These are phyloP conservation scores for Macroventuria anomochaeta DNA, from an alignment of 2,329 filamentous ascomycete genomes.

Conservation along the genomic window DNA sequence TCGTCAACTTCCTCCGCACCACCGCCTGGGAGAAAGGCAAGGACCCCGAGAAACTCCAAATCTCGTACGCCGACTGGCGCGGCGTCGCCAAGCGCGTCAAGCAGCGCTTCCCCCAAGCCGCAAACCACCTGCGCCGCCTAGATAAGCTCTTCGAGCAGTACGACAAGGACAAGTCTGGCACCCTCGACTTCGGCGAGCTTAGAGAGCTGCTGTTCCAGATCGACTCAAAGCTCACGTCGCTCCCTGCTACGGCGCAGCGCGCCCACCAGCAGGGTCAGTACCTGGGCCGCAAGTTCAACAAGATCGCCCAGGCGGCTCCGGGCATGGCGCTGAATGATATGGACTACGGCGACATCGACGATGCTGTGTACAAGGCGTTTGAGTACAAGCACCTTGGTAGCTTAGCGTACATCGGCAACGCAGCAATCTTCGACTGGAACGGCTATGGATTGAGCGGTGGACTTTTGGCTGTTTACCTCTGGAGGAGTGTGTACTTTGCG, in stretches of 20 bases:
- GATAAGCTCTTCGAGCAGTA: slow-evolving; percentile 92
- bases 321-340: slow-evolving; percentile 82
- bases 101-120: slow-evolving; percentile 88
- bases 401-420: slow-evolving; percentile 94
- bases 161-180: slow-evolving; percentile 91
- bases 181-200: slow-evolving; percentile 91
- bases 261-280: slow-evolving; percentile 96
- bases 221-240: slow-evolving; percentile 89
- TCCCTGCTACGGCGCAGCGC: slow-evolving; percentile 94
- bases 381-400: slow-evolving; percentile 92
- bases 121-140: slow-evolving; percentile 83
- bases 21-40: slow-evolving; percentile 91
- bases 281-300: slow-evolving; percentile 92
- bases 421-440: slow-evolving; percentile 89
- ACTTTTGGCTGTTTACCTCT: slow-evolving; percentile 91
- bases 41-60: slow-evolving; percentile 84
- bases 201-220: slow-evolving; percentile 88
- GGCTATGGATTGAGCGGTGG: slow-evolving; percentile 82
- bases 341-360: slow-evolving; percentile 86
- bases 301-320: slow-evolving; percentile 77
- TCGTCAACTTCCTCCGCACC: slow-evolving; percentile 86
- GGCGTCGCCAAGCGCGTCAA: slow-evolving; percentile 82
- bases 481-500: slow-evolving; percentile 95
- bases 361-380: slow-evolving; percentile 91
- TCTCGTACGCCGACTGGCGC: slow-evolving; percentile 89